Evolutionary conservation across 129 eudicot species (phyloP).

Genomic region (Lactuca sativa): DNA sequence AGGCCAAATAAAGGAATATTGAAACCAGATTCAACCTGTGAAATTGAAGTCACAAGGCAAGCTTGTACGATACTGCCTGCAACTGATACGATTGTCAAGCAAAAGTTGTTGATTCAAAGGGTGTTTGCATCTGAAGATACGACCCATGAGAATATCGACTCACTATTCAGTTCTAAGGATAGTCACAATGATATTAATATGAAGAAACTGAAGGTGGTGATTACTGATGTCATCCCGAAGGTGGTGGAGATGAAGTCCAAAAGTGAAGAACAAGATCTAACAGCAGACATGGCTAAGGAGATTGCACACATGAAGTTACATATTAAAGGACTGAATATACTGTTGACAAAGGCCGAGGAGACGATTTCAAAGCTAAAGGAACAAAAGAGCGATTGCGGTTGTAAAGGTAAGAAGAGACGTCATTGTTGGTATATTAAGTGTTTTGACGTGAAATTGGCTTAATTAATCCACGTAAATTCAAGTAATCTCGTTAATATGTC

Average conservation of each 20-base stretch:
- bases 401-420: background rate
- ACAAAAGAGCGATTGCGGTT: background rate
- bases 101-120: conserved; percentile 9
- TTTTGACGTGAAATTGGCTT: background rate
- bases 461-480: background rate
- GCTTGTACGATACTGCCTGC: background rate
- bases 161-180: background rate
- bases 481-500: background rate
- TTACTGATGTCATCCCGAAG: background rate
- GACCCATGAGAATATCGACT: background rate
- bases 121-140: background rate
- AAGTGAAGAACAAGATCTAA: background rate
- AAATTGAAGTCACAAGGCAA: background rate
- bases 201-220: conserved; percentile 3
- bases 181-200: background rate
- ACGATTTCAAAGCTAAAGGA: background rate
- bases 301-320: background rate
- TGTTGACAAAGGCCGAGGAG: background rate
- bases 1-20: background rate
- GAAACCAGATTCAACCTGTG: conserved; percentile 14
- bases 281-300: background rate
- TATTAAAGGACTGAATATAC: background rate
- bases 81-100: background rate
- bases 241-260: conserved; percentile 1
- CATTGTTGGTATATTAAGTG: conserved; percentile 1